Conservation (phyloP, 768 basidiomycete genomes). For the Mrakia frigida region DNA sequence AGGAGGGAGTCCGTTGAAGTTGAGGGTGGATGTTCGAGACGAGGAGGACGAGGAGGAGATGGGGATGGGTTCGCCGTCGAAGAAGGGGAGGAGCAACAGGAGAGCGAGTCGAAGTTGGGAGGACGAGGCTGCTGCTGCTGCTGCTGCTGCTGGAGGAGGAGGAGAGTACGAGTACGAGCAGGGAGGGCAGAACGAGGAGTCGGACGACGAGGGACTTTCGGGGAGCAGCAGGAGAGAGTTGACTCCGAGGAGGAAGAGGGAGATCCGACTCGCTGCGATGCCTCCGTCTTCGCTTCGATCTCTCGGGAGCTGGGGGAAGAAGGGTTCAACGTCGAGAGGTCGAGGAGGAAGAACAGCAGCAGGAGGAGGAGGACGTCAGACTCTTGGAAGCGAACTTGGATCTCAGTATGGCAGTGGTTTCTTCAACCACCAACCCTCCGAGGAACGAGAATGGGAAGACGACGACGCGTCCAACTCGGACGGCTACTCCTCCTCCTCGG, state of each 20-base stretch:
- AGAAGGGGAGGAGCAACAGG: neutral
- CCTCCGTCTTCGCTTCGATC: neutral
- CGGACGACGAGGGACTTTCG: no score
- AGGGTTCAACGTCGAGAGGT: neutral
- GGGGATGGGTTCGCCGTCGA: neutral
- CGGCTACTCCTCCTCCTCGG: neutral
- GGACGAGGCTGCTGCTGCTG: neutral
- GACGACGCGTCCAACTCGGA: neutral
- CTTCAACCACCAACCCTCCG: neutral
- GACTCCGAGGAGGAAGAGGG: neutral
- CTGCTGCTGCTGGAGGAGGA: neutral
- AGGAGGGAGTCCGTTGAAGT: neutral
- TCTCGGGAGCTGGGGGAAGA: neutral
- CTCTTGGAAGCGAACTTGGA: neutral
- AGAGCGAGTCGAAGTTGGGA: neutral
- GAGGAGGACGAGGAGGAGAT: neutral
- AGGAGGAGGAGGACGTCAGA: neutral
- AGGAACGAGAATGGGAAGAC: slow-evolving; percentile 5
- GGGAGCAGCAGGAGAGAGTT: neutral
- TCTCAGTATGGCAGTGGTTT: neutral
- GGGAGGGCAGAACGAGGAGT: neutral
- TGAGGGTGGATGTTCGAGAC: neutral
- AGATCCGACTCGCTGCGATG: slow-evolving; percentile 6
- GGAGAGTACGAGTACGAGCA: neutral
- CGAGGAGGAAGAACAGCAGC: neutral